A percentile compares a stretch with the other conserved stretches of the same genome.
phyloP scores from a whole-genome alignment of 2,329 filamentous ascomycete genomes.

The Juglanconis oblonga region DNA sequence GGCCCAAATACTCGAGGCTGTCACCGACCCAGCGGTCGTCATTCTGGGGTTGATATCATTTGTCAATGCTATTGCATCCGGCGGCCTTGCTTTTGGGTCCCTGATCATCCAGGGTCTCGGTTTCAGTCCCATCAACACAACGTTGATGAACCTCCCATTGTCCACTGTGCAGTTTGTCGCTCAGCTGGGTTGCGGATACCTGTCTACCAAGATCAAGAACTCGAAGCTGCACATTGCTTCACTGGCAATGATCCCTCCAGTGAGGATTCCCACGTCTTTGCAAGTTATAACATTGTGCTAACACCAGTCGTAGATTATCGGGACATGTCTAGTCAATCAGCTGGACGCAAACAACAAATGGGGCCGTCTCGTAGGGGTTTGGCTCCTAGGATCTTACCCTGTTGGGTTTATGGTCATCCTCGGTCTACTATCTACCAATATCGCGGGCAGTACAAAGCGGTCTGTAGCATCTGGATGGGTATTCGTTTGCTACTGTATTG shows the following conservation, averaged over 20 bases:
- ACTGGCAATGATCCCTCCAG: constrained; percentile 28
- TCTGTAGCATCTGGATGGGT: constrained; percentile 29
- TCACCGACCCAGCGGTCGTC: constrained; percentile 24
- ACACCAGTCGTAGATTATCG: constrained; percentile 22
- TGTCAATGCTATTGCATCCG: constrained; percentile 25
- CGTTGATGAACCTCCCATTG: constrained; percentile 25
- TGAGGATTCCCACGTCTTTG: background rate
- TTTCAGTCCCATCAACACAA: constrained; percentile 23
- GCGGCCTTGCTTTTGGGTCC: constrained; percentile 25
- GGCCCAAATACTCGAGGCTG: constrained; percentile 23
- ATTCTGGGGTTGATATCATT: constrained; percentile 26
- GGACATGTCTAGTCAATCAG: constrained; percentile 29
- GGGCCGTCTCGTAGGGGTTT: constrained; percentile 30
- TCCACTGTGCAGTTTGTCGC: constrained; percentile 24
- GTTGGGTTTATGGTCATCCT: constrained; percentile 30
- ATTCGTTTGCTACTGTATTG: constrained; percentile 29
- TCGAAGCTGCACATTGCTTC: constrained; percentile 27
- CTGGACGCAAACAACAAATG: constrained; percentile 26
- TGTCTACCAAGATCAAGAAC: constrained; percentile 23
- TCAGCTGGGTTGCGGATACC: constrained; percentile 22
- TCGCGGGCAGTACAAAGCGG: constrained; percentile 28
- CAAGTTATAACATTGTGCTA: background rate
- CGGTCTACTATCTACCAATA: constrained; percentile 28
- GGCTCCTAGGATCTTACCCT: constrained; percentile 29
- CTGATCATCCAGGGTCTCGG: constrained; percentile 27